Conservation (phyloP, 345 rosid species). For the Ceriops decandra region DNA sequence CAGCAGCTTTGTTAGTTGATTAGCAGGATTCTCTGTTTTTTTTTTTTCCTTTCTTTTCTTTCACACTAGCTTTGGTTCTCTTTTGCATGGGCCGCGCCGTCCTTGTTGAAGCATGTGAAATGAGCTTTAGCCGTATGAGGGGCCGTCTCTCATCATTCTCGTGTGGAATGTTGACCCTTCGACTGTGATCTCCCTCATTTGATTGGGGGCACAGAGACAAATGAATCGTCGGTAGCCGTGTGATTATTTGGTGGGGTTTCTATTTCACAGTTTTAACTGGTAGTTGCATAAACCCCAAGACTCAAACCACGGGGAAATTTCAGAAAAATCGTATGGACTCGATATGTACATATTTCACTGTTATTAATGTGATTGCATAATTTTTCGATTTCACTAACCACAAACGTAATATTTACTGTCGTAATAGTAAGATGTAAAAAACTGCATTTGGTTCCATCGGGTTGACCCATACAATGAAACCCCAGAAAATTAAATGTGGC, state of each 20-base stretch:
- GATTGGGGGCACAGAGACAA: not conserved
- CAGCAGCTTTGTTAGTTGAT: not conserved
- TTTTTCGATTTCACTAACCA: too few relatives aligned
- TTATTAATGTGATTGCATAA: too few relatives aligned
- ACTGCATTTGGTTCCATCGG: too few relatives aligned
- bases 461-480: too few relatives aligned
- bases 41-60: not conserved
- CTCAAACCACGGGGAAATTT: too few relatives aligned
- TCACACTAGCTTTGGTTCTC: not conserved
- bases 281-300: too few relatives aligned
- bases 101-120: not conserved
- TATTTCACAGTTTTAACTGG: too few relatives aligned
- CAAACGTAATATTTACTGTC: too few relatives aligned
- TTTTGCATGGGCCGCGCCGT: not conserved
- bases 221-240: not conserved
- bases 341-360: too few relatives aligned
- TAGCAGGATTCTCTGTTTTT: not conserved
- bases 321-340: too few relatives aligned
- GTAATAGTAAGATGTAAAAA: too few relatives aligned
- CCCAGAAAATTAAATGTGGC: too few relatives aligned
- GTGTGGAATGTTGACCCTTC: not conserved
- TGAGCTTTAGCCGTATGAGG: not conserved
- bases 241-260: not conserved
- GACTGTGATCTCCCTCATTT: not conserved
- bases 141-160: conserved; percentile 15